Evolutionary conservation across 2,329 filamentous ascomycete genomes (phyloP).

Genomic region (Beauveria bassiana): DNA sequence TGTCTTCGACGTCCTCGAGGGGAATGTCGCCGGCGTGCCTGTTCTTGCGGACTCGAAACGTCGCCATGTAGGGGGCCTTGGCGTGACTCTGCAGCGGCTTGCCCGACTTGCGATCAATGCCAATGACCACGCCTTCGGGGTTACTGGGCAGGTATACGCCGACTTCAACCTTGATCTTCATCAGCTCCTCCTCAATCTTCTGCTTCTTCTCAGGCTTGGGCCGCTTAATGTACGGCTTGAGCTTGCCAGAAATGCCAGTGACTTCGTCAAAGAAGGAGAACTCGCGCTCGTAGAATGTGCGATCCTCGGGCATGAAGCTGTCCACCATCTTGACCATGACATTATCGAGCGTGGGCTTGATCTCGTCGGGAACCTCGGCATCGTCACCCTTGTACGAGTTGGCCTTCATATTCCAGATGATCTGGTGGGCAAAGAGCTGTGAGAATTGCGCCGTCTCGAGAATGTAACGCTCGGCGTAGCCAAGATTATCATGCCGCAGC

Average conservation of each 20-base stretch:
- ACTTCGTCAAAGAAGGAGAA: constrained; percentile 98
- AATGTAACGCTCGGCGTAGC: constrained; percentile 94
- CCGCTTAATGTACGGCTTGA: constrained; percentile 86
- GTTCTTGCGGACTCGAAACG: constrained; percentile 89
- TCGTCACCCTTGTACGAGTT: constrained; percentile 98
- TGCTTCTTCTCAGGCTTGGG: constrained; percentile 96
- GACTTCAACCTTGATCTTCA: constrained; percentile 94
- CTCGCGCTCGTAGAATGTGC: constrained; percentile 83
- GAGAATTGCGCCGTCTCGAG: constrained; percentile 95
- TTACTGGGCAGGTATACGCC: constrained; percentile 97
- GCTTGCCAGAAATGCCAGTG: constrained; percentile 87
- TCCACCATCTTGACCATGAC: constrained; percentile 79
- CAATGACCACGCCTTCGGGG: constrained; percentile 92
- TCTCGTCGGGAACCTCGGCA: constrained; percentile 75
- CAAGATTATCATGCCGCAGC: constrained; percentile 82
- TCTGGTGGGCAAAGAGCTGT: constrained; percentile 97
- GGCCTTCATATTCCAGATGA: constrained; percentile 99
- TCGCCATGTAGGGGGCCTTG: constrained; percentile 98
- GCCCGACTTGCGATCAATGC: constrained; percentile 95
- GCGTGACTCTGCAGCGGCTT: constrained; percentile 97
- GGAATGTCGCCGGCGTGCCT: constrained; percentile 43
- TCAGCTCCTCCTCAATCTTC: constrained; percentile 97
- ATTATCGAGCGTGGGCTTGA: constrained; percentile 88
- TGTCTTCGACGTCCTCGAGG: constrained; percentile 35
- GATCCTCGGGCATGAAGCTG: constrained; percentile 73